Percentiles rank a stretch among this genome's conserved stretches.
Evolutionary conservation across 345 rosid genomes (phyloP).

Genomic region (Eutrema yunnanense): DNA sequence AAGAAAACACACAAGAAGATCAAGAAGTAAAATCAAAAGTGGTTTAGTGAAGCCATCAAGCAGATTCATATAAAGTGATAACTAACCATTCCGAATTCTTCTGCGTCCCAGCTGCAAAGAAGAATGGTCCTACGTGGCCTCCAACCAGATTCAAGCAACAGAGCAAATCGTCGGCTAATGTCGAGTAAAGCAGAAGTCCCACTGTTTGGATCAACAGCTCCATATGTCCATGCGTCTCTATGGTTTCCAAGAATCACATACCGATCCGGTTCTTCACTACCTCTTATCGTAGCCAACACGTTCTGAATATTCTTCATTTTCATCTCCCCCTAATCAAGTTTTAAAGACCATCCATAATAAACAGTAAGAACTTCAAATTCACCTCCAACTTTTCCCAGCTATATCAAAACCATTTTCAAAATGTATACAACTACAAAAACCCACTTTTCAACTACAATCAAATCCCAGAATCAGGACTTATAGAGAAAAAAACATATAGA

Average conservation of each 20-base stretch:
- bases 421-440: neutral
- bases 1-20: neutral
- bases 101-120: constrained; percentile 96
- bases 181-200: constrained; percentile 96
- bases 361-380: neutral
- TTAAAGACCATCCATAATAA: neutral
- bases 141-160: constrained; percentile 70
- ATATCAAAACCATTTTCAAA: neutral
- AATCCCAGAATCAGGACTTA: neutral
- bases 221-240: constrained; percentile 97
- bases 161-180: constrained; percentile 64
- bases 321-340: constrained; percentile 57
- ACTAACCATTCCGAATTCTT: constrained; percentile 98
- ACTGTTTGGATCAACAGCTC: constrained; percentile 98
- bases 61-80: neutral
- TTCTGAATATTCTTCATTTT: constrained; percentile 54
- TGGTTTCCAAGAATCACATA: constrained; percentile 85
- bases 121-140: constrained; percentile 82
- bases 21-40: neutral
- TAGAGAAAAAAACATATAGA: neutral
- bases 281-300: constrained; percentile 66
- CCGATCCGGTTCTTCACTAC: constrained; percentile 75
- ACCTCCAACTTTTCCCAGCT: neutral
- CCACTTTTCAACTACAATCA: neutral
- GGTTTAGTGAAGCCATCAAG: neutral